Conservation (phyloP, 208 protist species). For the Leishmania lainsoni region DNA sequence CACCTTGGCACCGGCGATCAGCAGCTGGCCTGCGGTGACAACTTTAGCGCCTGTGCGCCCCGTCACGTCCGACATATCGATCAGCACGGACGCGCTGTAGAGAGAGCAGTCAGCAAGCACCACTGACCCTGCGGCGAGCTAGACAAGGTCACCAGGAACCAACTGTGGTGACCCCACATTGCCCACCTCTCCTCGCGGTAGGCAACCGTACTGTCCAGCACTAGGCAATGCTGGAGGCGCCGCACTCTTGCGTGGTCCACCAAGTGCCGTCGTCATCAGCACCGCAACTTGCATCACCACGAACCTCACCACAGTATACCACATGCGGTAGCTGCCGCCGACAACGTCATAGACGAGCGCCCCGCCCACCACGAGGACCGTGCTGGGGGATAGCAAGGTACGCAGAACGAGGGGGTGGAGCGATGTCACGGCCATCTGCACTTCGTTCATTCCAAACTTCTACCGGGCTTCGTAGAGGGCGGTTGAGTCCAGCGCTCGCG, state of each 20-base stretch:
- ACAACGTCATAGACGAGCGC: constrained; percentile 1
- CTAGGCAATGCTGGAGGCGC: constrained; percentile 7
- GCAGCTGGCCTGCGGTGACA: constrained; percentile 65
- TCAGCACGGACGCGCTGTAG: constrained; percentile 57
- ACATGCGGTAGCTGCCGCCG: not conserved
- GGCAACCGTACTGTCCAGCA: constrained; percentile 39
- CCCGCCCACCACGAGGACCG: not conserved
- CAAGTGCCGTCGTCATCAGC: not conserved
- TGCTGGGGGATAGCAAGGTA: constrained; percentile 1
- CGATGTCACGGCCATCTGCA: not conserved
- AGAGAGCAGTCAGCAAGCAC: constrained; percentile 90
- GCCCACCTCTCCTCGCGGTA: constrained; percentile 79
- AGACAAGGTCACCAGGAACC: constrained; percentile 92
- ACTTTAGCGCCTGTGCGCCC: constrained; percentile 90
- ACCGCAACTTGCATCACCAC: constrained; percentile 3
- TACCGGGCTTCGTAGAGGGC: constrained; percentile 12
- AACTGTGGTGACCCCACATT: constrained; percentile 54
- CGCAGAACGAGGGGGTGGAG: not conserved
- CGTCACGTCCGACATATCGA: constrained; percentile 86
- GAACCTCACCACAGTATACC: not conserved
- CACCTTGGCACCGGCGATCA: constrained; percentile 78
- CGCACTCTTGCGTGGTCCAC: constrained; percentile 1
- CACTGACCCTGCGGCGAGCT: constrained; percentile 75
- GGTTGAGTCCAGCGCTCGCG: constrained; percentile 18
- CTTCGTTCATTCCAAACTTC: constrained; percentile 17